Conservation (phyloP, 2,329 filamentous ascomycete species). For the Gliomastix tumulicola region DNA sequence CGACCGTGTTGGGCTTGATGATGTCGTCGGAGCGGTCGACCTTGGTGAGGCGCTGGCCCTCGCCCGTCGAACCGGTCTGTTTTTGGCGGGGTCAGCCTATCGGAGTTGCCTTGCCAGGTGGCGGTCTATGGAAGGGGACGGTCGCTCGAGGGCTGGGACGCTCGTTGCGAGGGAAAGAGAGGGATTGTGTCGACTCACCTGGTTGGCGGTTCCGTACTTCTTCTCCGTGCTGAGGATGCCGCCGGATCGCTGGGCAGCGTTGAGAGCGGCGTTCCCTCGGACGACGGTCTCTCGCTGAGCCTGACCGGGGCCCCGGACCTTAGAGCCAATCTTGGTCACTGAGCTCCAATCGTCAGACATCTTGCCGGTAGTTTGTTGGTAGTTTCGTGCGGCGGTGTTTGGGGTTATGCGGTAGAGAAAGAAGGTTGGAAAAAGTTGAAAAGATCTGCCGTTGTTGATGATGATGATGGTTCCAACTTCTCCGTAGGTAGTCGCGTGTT, state of each 20-base stretch:
- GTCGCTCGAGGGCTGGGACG: slow-evolving; percentile 11
- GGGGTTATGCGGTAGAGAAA: too few species aligned
- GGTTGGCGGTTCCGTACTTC: slow-evolving; percentile 74
- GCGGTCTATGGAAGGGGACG: too few species aligned
- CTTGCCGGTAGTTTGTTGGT: slow-evolving; percentile 31
- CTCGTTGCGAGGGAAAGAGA: neutral
- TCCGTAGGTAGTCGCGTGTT: too few species aligned
- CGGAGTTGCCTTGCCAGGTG: too few species aligned
- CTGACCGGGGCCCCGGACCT: slow-evolving; percentile 61
- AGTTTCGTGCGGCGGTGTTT: neutral
- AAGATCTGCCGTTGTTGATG: too few species aligned
- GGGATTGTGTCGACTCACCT: slow-evolving; percentile 67
- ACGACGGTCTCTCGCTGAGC: slow-evolving; percentile 77
- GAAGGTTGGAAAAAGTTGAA: too few species aligned
- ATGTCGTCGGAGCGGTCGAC: slow-evolving; percentile 97
- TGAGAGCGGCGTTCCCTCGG: slow-evolving; percentile 74
- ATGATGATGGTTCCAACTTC: too few species aligned
- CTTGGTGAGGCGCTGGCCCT: slow-evolving; percentile 95
- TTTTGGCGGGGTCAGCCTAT: too few species aligned
- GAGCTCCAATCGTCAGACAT: slow-evolving; percentile 74
- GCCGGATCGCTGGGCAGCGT: slow-evolving; percentile 81
- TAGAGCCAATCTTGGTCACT: slow-evolving; percentile 91
- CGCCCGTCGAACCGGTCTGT: slow-evolving; percentile 28
- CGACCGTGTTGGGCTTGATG: slow-evolving; percentile 91
- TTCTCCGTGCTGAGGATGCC: slow-evolving; percentile 80